A percentile compares a stretch with the other conserved stretches of the same genome.
These are phyloP conservation scores for Vaccinium vitisidaea DNA, from an alignment of 148 eudicot genomes.

Conservation along the genomic window DNA sequence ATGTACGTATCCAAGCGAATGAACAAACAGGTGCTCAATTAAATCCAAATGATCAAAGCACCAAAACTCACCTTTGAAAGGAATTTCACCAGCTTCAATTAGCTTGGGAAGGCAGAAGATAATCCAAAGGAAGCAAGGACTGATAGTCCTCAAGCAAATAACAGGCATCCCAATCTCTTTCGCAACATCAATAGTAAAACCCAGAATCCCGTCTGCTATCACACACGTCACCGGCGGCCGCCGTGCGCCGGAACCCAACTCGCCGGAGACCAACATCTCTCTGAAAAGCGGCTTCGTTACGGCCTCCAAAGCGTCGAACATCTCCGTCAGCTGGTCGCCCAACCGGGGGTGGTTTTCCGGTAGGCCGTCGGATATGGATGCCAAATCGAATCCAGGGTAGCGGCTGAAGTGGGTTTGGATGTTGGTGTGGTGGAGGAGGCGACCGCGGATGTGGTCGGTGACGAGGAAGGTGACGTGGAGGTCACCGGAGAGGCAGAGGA, in stretches of 20 bases:
- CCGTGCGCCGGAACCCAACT: not conserved
- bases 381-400: constrained; percentile 6
- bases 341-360: not conserved
- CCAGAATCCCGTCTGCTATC: not conserved
- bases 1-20: too few species aligned
- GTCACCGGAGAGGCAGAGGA: constrained; percentile 11
- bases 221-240: constrained; percentile 12
- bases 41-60: too few species aligned
- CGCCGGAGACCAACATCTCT: not conserved
- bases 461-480: constrained; percentile 17
- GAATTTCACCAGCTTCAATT: constrained; percentile 16
- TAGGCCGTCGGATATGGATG: constrained; percentile 15
- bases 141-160: constrained; percentile 4
- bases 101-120: not conserved
- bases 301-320: constrained; percentile 6
- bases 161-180: constrained; percentile 18
- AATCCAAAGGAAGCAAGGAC: constrained; percentile 13
- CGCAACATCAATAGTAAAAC: not conserved
- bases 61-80: not conserved
- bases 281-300: constrained; percentile 9
- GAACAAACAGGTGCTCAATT: too few species aligned
- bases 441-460: constrained; percentile 5
- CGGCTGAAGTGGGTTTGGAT: not conserved
- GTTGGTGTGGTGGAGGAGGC: constrained; percentile 18
- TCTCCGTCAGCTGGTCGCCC: not conserved